These are phyloP conservation scores for Colletotrichum theobromicola DNA, from an alignment of 2,329 filamentous ascomycete species.

Conservation along the genomic window DNA sequence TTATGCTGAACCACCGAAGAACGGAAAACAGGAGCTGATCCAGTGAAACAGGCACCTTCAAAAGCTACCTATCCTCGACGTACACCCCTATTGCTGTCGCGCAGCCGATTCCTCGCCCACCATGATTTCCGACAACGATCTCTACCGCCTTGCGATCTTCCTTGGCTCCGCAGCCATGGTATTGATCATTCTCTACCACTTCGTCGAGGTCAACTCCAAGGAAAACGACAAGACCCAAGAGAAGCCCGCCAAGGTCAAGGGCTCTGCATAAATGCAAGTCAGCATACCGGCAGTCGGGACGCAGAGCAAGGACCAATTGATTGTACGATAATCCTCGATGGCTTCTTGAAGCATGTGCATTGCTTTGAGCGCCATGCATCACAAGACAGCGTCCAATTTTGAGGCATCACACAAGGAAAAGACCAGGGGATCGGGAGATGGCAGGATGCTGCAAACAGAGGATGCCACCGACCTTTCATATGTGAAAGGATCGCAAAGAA, in stretches of 20 bases:
- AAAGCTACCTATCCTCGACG: constrained; percentile 17
- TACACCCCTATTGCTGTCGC: constrained; percentile 19
- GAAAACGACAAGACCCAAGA: constrained; percentile 34
- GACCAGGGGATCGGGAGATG: background rate
- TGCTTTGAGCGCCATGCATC: background rate
- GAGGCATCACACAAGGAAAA: background rate
- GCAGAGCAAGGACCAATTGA: background rate
- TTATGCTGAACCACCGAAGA: background rate
- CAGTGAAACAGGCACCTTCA: background rate
- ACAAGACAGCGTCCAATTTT: background rate
- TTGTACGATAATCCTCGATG: background rate
- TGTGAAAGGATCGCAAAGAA: background rate
- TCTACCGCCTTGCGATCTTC: constrained; percentile 92
- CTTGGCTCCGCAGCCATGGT: constrained; percentile 90
- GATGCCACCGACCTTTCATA: background rate
- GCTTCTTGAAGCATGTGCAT: background rate
- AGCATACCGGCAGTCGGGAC: background rate
- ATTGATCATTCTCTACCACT: constrained; percentile 93
- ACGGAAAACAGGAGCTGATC: background rate
- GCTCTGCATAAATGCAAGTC: background rate
- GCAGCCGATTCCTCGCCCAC: constrained; percentile 38
- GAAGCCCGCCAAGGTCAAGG: constrained; percentile 24
- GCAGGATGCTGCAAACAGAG: background rate
- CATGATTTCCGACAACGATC: constrained; percentile 94
- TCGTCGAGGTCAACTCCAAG: constrained; percentile 89